Percentiles rank a stretch among this genome's conserved stretches.
Conservation (phyloP, 345 rosid species). For the Acer saccharum region DNA sequence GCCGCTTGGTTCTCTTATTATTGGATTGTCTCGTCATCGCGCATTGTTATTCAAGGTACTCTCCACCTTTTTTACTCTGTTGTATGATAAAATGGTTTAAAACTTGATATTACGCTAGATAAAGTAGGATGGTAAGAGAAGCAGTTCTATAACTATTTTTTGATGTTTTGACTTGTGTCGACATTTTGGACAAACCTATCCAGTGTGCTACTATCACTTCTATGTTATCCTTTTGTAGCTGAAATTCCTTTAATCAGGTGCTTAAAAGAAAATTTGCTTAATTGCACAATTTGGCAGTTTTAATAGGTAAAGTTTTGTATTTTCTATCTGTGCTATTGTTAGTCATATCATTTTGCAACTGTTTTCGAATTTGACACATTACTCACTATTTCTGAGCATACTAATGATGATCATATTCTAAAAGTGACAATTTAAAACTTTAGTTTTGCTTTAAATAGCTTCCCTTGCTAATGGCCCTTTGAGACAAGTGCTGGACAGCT, state of each 20-base stretch:
- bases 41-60: conserved; percentile 92
- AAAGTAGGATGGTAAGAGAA: neutral
- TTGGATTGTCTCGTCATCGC: conserved; percentile 96
- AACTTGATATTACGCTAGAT: conserved; percentile 7
- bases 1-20: conserved; percentile 87
- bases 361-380: neutral
- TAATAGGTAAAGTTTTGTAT: neutral
- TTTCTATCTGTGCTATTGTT: conserved; percentile 2
- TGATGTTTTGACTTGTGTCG: neutral
- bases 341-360: neutral
- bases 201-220: neutral
- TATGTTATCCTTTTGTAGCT: neutral
- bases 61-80: neutral
- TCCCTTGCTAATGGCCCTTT: neutral
- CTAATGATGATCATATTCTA: neutral
- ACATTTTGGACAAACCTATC: neutral
- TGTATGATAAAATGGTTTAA: neutral
- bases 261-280: neutral
- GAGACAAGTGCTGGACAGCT: neutral
- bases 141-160: neutral
- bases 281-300: neutral
- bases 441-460: neutral
- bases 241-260: neutral
- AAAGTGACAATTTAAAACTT: neutral
- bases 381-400: neutral